These are phyloP conservation scores for Ganoderma leucocontextum DNA, from an alignment of 1,284 basidiomycete species.

Conservation along the genomic window DNA sequence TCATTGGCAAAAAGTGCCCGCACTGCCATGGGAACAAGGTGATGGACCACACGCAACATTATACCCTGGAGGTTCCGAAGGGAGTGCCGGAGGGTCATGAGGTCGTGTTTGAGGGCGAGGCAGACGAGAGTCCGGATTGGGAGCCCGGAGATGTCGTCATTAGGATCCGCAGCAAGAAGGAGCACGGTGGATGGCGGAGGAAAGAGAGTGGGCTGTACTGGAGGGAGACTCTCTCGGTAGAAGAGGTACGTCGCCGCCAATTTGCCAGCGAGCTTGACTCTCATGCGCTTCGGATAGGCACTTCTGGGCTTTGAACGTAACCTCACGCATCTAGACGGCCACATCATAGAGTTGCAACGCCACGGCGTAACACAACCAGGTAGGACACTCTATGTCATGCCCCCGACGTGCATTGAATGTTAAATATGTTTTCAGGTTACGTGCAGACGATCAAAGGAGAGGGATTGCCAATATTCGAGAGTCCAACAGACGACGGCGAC, in stretches of 20 bases:
- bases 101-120: constrained; percentile 91
- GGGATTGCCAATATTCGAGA: constrained; percentile 85
- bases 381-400: constrained; percentile 37
- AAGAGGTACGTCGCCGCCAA: constrained; percentile 70
- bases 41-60: constrained; percentile 83
- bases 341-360: constrained; percentile 75
- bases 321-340: constrained; percentile 90
- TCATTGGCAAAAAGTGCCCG: constrained; percentile 80
- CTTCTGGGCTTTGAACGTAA: constrained; percentile 85
- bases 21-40: constrained; percentile 88
- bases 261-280: neutral
- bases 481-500: constrained; percentile 70
- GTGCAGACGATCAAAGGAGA: constrained; percentile 88
- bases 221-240: constrained; percentile 87
- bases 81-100: constrained; percentile 94
- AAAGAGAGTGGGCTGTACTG: constrained; percentile 92
- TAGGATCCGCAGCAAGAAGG: constrained; percentile 78
- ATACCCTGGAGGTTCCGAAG: constrained; percentile 82
- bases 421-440: constrained; percentile 59
- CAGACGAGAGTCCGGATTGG: constrained; percentile 93
- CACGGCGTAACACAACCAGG: constrained; percentile 91
- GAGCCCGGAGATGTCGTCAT: constrained; percentile 92
- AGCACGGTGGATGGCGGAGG: constrained; percentile 82
- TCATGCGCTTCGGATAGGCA: constrained; percentile 56
- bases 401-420: neutral